Percentiles rank a stretch among this genome's conserved stretches.
Conservation (phyloP, 805 yeast genomes). For the Groenewaldozyma tartarivorans region DNA sequence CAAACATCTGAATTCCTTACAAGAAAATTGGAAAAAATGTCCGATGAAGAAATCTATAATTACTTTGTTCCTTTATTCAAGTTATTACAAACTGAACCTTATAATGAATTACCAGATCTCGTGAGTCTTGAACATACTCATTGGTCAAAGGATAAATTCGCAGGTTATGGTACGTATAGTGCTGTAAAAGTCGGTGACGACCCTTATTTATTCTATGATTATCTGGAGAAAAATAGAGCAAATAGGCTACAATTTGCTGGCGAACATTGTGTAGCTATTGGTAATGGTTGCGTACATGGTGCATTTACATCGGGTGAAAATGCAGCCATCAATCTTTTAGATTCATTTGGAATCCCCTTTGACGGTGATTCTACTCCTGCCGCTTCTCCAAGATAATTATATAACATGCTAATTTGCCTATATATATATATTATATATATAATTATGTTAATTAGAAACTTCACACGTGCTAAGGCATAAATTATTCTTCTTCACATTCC, state of each 20-base stretch:
- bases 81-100: constrained; percentile 11
- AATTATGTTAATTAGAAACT: too few relatives aligned
- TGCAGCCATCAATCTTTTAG: constrained; percentile 16
- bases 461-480: too few relatives aligned
- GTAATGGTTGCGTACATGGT: constrained; percentile 18
- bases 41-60: constrained; percentile 14
- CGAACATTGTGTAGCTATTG: constrained; percentile 20
- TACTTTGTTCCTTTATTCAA: constrained; percentile 19
- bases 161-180: constrained; percentile 26
- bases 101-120: constrained; percentile 13
- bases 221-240: constrained; percentile 12
- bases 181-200: constrained; percentile 18
- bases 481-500: too few relatives aligned
- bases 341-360: constrained; percentile 6
- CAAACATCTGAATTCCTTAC: constrained; percentile 17
- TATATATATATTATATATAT: background rate
- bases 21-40: constrained; percentile 9
- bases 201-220: constrained; percentile 15
- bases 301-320: constrained; percentile 17
- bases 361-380: constrained; percentile 14
- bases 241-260: constrained; percentile 23
- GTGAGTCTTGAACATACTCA: constrained; percentile 17
- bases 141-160: constrained; percentile 22
- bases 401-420: too few relatives aligned
- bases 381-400: constrained; percentile 11